These are phyloP conservation scores for Leptographium flavum DNA, from an alignment of 2,329 filamentous ascomycete species.

Conservation along the genomic window DNA sequence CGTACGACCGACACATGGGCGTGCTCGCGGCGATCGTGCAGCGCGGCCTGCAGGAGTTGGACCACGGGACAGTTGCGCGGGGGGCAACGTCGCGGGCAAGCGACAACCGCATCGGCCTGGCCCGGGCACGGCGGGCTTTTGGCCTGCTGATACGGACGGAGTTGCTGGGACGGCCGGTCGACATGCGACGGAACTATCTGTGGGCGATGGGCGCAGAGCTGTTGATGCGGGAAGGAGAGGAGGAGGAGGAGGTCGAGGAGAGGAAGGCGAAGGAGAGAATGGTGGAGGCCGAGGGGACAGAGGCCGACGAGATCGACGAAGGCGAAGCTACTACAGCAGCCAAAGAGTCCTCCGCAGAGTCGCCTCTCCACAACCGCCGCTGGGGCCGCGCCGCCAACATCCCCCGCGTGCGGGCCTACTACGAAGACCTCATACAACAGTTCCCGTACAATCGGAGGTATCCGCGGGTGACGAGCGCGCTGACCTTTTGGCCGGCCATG, in stretches of 20 bases:
- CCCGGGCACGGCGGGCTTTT: slow-evolving; percentile 61
- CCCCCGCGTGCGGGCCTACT: slow-evolving; percentile 42
- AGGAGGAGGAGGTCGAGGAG: slow-evolving; percentile 4
- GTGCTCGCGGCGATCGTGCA: slow-evolving; percentile 58
- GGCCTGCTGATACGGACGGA: slow-evolving; percentile 49
- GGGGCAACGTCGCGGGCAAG: not conserved
- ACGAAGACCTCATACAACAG: slow-evolving; percentile 64
- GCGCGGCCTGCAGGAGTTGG: slow-evolving; percentile 44
- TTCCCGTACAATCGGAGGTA: slow-evolving; percentile 53
- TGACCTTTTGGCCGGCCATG: slow-evolving; percentile 71
- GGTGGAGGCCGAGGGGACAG: not conserved
- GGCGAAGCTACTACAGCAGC: too few relatives aligned
- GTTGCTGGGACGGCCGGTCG: slow-evolving; percentile 41
- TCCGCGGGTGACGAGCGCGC: slow-evolving; percentile 44
- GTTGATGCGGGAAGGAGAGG: slow-evolving; percentile 47
- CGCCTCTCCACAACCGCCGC: slow-evolving; percentile 7
- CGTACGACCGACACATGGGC: slow-evolving; percentile 38
- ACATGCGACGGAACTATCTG: slow-evolving; percentile 53
- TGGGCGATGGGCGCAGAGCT: slow-evolving; percentile 84
- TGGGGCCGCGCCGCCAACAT: slow-evolving; percentile 34
- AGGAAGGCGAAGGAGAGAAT: not conserved
- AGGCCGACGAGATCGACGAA: not conserved
- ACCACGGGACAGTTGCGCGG: slow-evolving; percentile 5
- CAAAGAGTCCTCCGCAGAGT: not conserved
- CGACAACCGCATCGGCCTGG: slow-evolving; percentile 32